These are phyloP conservation scores for Withania somnifera DNA, from an alignment of 305 asterid genomes.

Conservation along the genomic window DNA sequence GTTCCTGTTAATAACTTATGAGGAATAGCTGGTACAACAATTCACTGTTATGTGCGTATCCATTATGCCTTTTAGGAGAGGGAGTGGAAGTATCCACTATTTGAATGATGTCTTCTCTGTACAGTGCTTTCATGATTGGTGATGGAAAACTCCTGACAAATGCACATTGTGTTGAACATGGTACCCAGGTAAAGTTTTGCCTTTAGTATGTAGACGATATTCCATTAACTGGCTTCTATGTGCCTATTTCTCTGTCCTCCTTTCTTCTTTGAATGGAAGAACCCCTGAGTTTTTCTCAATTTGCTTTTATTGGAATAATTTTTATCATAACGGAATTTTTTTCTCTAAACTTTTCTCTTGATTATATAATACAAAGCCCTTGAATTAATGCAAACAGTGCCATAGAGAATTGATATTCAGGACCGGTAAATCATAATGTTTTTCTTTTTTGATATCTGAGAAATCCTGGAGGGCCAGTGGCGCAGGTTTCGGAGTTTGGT, in stretches of 20 bases:
- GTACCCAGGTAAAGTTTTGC: conserved; percentile 46
- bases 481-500: neutral
- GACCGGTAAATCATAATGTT: neutral
- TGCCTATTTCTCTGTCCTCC: neutral
- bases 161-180: conserved; percentile 88
- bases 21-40: neutral
- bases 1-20: neutral
- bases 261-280: neutral
- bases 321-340: neutral
- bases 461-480: neutral
- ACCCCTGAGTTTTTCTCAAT: neutral
- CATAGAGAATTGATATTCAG: neutral
- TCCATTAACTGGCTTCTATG: neutral
- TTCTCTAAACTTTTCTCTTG: neutral
- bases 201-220: neutral
- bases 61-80: neutral
- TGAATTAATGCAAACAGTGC: neutral
- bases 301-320: neutral
- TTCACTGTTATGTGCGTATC: neutral
- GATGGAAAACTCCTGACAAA: conserved; percentile 81
- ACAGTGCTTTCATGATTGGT: conserved; percentile 91
- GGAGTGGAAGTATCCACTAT: neutral
- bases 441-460: neutral
- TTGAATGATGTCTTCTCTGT: conserved; percentile 1
- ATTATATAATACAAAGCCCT: neutral